phyloP scores from a whole-genome alignment of 768 basidiomycete species.

The Leucosporidium scottii region DNA sequence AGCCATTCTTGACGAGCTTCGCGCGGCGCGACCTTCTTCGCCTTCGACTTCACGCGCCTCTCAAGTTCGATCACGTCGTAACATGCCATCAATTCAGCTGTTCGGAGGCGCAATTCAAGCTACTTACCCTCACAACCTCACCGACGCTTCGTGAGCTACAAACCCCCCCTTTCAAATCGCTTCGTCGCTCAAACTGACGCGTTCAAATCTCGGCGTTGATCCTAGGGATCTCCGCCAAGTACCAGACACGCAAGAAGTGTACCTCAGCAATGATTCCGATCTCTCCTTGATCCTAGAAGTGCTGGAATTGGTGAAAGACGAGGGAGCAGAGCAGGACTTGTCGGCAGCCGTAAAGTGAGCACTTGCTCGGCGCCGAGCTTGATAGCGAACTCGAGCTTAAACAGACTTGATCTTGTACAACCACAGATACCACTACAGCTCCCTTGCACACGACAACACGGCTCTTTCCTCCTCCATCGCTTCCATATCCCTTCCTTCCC shows the following conservation, averaged over 20 bases:
- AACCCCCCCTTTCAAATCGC: background rate
- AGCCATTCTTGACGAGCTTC: no score
- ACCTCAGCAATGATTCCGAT: slow-evolving; percentile 61
- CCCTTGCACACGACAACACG: slow-evolving; percentile 83
- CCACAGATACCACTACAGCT: slow-evolving; percentile 78
- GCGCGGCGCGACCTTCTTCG: no score
- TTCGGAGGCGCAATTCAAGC: slow-evolving; percentile 83
- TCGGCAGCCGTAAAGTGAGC: slow-evolving; percentile 63
- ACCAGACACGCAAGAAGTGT: slow-evolving; percentile 91
- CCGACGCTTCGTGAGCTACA: slow-evolving; percentile 75
- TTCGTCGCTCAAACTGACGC: slow-evolving; percentile 12
- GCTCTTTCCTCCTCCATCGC: slow-evolving; percentile 53
- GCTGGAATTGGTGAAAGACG: slow-evolving; percentile 57
- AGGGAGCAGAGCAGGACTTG: slow-evolving; percentile 47
- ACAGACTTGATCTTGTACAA: slow-evolving; percentile 1
- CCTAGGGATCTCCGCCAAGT: slow-evolving; percentile 66
- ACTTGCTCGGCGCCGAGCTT: background rate
- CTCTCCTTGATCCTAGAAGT: slow-evolving; percentile 79
- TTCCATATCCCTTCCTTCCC: slow-evolving; percentile 42
- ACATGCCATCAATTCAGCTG: slow-evolving; percentile 45
- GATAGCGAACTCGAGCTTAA: background rate
- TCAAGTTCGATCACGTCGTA: background rate
- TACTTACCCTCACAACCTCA: slow-evolving; percentile 51
- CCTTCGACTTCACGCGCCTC: no score
- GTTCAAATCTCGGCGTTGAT: background rate